phyloP scores from a whole-genome alignment of 192 early-diverging fungal genomes.

The Podochytrium sp. region DNA sequence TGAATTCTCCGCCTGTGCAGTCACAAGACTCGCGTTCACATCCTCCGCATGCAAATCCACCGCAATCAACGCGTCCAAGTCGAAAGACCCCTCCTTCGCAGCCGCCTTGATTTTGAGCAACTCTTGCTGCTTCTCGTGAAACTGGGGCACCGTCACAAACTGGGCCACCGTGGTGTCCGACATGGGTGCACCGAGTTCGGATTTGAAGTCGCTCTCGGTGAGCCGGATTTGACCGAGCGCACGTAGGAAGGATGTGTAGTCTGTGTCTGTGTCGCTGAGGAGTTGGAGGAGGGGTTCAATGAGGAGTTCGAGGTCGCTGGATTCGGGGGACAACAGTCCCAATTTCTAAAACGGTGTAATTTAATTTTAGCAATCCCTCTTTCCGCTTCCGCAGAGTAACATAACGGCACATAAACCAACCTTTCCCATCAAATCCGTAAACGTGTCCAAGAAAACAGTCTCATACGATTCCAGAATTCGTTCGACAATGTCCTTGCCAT shows the following conservation, averaged over 20 bases:
- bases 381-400: too few relatives aligned
- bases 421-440: conserved; percentile 62
- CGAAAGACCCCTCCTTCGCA: neutral
- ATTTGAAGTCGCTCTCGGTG: conserved; percentile 33
- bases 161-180: neutral
- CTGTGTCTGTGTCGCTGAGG: conserved; percentile 61
- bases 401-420: conserved; percentile 4
- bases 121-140: neutral
- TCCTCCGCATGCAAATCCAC: neutral
- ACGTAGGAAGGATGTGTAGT: conserved; percentile 81
- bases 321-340: conserved; percentile 30
- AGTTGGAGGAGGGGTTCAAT: conserved; percentile 65
- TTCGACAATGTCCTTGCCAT: conserved; percentile 52
- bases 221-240: conserved; percentile 61
- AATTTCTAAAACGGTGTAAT: conserved; percentile 37
- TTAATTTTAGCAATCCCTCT: neutral
- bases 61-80: neutral
- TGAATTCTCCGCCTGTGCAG: neutral
- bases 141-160: too few relatives aligned
- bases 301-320: conserved; percentile 54
- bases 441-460: conserved; percentile 52
- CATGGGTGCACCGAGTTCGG: conserved; percentile 34
- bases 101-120: neutral
- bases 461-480: conserved; percentile 59
- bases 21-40: neutral